Base-by-base conservation (phyloP, 2,329 filamentous ascomycete genomes). In the Xylaria sp. region DNA sequence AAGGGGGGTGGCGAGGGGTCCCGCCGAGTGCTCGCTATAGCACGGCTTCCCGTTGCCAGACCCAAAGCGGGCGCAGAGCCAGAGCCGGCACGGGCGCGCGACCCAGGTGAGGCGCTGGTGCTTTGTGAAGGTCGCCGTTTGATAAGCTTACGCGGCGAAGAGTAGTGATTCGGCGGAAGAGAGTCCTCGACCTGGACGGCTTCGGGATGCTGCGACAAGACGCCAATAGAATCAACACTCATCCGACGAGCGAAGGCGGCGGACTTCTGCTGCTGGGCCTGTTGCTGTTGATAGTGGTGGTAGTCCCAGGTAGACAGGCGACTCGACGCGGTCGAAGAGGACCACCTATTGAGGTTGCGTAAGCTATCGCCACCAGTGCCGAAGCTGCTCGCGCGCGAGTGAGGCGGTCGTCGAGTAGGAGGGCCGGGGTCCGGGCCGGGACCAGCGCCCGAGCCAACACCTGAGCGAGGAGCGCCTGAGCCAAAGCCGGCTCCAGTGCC, bases 261-360 rank as follows among this genome's bases (percentile, higher is more conserved):
- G 50, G 75, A 17, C 44, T 67, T 69, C 55, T 67, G 65, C 56
- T 65, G 76, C 22, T 77, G 74, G 63, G 77, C 76, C 68, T 72
- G 64, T 57, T 73, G 55, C 51, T 73, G 66, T 27, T 70, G 67
- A 29, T 70, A 69, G 25, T 67, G 68, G 33, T 69, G 69, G 45
- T 71, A 67, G 60, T 73, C 73, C 67, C 73, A 71, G 50, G 72
- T 70, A 53, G 83, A 84, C 42, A 80, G 77, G 69, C 79, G 81
- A 66, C 82, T 86, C 47, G 85, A 86, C 9, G 78, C 75, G 57
- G 85, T 85, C 15, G 85, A 87, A 22, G 80, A 78, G 47, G 85
- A 86, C 84, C 84, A 86, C 73, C 84, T 82, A 73, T 86, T 84
- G 67, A 84, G 79, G 69, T 82, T 83, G 74, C 81, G 82, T 45